Evolutionary conservation across 2,329 filamentous ascomycete species (phyloP).

Genomic region (Sarocladiaceae sp.): DNA sequence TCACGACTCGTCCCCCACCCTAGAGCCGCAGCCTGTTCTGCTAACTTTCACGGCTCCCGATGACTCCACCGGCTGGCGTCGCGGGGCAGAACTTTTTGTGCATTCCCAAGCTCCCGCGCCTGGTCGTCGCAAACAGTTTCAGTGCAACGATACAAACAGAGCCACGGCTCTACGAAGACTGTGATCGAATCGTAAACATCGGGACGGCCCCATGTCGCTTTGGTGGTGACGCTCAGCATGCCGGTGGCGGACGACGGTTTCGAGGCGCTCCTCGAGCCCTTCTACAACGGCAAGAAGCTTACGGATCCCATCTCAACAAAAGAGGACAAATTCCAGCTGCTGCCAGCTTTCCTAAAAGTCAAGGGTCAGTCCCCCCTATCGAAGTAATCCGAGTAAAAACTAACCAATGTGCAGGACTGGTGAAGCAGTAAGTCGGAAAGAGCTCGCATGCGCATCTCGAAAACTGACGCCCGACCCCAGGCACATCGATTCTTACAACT

Average conservation of each 20-base stretch:
- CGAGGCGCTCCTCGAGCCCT: conserved; percentile 59
- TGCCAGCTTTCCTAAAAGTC: conserved; percentile 96
- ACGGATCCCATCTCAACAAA: conserved; percentile 58
- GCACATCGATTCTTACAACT: conserved; percentile 98
- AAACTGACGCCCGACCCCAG: conserved; percentile 21
- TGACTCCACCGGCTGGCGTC: conserved; percentile 10
- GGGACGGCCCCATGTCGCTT: conserved; percentile 19
- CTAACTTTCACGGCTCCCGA: not conserved
- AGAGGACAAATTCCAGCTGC: conserved; percentile 91
- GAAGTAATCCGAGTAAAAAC: conserved; percentile 10
- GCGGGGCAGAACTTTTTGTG: conserved; percentile 17
- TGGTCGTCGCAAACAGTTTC: no score
- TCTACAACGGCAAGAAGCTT: conserved; percentile 62
- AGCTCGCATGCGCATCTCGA: conserved; percentile 7
- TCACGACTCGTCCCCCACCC: conserved; percentile 9
- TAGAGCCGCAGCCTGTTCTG: conserved; percentile 1
- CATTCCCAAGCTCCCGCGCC: not conserved
- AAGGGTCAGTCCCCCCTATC: conserved; percentile 53
- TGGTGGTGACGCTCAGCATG: conserved; percentile 36
- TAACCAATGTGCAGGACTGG: conserved; percentile 49
- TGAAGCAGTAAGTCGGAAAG: conserved; percentile 66
- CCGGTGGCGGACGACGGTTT: conserved; percentile 55
- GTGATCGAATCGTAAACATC: not conserved
- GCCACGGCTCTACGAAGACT: no score
- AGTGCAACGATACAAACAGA: not conserved